phyloP scores from a whole-genome alignment of 2,329 filamentous ascomycete genomes.

The Byssothecium circinans region DNA sequence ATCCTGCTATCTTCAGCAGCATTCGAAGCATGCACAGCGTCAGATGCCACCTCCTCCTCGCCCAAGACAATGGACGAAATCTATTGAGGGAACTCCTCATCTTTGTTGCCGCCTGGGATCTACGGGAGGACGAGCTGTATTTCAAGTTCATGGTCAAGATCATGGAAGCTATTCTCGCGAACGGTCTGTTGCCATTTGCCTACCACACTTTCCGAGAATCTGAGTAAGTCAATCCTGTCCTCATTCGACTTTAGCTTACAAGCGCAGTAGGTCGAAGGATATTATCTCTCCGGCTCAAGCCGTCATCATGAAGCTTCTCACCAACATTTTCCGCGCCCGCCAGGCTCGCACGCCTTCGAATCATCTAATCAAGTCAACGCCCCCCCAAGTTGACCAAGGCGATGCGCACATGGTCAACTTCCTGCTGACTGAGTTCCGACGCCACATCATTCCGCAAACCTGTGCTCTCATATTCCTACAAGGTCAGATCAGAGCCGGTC shows the following conservation, averaged over 20 bases:
- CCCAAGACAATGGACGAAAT: slow-evolving; percentile 87
- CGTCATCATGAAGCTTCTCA: slow-evolving; percentile 86
- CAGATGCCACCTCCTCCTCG: slow-evolving; percentile 84
- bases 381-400: slow-evolving; percentile 57
- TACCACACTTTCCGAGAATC: slow-evolving; percentile 85
- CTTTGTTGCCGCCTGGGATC: slow-evolving; percentile 96
- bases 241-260: slow-evolving; percentile 13
- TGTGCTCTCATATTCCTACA: slow-evolving; percentile 93
- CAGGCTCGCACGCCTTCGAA: slow-evolving; percentile 44
- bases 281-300: slow-evolving; percentile 95
- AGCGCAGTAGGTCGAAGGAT: slow-evolving; percentile 67
- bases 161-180: slow-evolving; percentile 87
- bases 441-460: slow-evolving; percentile 89
- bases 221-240: slow-evolving; percentile 27
- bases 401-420: slow-evolving; percentile 75
- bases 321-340: slow-evolving; percentile 77
- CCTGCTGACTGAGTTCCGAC: slow-evolving; percentile 88
- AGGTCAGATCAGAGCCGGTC: slow-evolving; percentile 78
- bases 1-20: slow-evolving; percentile 57
- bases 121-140: slow-evolving; percentile 89
- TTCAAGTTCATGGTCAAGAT: slow-evolving; percentile 97
- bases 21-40: slow-evolving; percentile 83
- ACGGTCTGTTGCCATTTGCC: slow-evolving; percentile 84
- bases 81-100: slow-evolving; percentile 87
- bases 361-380: slow-evolving; percentile 49